A percentile compares a stretch with the other conserved stretches of the same genome.
These are phyloP conservation scores for Chiua virens DNA, from an alignment of 768 basidiomycete species.

Conservation along the genomic window DNA sequence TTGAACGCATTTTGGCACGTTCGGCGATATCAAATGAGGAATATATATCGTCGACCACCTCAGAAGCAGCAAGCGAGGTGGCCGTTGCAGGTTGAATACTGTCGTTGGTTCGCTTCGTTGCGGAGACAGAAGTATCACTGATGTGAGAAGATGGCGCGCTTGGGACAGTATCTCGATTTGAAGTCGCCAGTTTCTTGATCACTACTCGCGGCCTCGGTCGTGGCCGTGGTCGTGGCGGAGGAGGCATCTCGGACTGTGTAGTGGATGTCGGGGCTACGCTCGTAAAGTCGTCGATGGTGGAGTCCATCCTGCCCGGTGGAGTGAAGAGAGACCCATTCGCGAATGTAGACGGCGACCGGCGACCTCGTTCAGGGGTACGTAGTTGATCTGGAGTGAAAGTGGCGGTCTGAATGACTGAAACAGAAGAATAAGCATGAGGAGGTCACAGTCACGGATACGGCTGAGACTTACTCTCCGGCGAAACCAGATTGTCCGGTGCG, in stretches of 20 bases:
- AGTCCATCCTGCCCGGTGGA: constrained; percentile 11
- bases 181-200: constrained; percentile 16
- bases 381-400: constrained; percentile 13
- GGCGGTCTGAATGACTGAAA: constrained; percentile 21
- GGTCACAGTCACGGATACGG: neutral
- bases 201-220: constrained; percentile 35
- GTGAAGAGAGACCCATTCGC: constrained; percentile 29
- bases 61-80: constrained; percentile 10
- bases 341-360: constrained; percentile 1
- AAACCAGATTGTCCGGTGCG: neutral
- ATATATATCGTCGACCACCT: constrained; percentile 15
- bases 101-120: constrained; percentile 15
- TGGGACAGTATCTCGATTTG: neutral
- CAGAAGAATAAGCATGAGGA: neutral
- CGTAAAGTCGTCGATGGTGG: constrained; percentile 16
- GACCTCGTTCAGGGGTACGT: constrained; percentile 13
- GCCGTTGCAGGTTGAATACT: constrained; percentile 19
- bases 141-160: constrained; percentile 22
- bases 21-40: constrained; percentile 49
- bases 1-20: constrained; percentile 54
- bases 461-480: constrained; percentile 9
- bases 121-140: constrained; percentile 13
- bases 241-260: neutral
- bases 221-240: constrained; percentile 18
- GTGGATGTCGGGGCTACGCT: constrained; percentile 6